Conservation (phyloP, 2,329 filamentous ascomycete genomes). For the Penicillium sp. region DNA sequence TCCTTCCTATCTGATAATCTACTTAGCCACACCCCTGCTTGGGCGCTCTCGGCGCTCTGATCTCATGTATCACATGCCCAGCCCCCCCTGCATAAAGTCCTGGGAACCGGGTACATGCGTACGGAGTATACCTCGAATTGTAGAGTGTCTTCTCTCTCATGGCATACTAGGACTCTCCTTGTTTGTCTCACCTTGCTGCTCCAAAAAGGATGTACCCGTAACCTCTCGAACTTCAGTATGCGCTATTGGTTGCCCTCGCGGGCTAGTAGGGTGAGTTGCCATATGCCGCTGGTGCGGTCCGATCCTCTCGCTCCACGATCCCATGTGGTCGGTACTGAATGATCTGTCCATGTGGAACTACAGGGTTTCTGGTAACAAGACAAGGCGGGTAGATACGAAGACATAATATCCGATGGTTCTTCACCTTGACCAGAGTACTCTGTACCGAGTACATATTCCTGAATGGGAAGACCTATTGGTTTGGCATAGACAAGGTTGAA, state of each 20-base stretch:
- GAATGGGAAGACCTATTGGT: not conserved
- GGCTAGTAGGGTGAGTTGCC: not conserved
- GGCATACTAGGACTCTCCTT: not conserved
- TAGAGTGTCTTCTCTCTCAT: not conserved
- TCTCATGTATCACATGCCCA: not conserved
- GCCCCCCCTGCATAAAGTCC: not conserved
- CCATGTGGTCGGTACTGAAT: constrained; percentile 3
- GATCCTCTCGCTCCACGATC: constrained; percentile 3
- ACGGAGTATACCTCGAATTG: not conserved
- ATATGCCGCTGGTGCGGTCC: not conserved
- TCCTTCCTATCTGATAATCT: not conserved
- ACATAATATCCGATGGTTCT: not conserved
- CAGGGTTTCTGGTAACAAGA: not conserved
- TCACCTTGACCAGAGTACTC: not conserved
- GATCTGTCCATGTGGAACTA: not conserved
- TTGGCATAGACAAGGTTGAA: not conserved
- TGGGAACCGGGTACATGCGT: not conserved
- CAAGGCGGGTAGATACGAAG: not conserved
- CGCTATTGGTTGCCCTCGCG: not conserved
- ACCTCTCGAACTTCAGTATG: not conserved
- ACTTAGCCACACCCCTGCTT: not conserved
- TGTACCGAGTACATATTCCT: not conserved
- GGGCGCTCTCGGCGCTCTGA: not conserved
- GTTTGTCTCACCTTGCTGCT: not conserved
- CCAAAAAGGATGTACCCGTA: not conserved